These are phyloP conservation scores for Chaetomiaceae sp. DNA, from an alignment of 2,329 filamentous ascomycete genomes.

Conservation along the genomic window DNA sequence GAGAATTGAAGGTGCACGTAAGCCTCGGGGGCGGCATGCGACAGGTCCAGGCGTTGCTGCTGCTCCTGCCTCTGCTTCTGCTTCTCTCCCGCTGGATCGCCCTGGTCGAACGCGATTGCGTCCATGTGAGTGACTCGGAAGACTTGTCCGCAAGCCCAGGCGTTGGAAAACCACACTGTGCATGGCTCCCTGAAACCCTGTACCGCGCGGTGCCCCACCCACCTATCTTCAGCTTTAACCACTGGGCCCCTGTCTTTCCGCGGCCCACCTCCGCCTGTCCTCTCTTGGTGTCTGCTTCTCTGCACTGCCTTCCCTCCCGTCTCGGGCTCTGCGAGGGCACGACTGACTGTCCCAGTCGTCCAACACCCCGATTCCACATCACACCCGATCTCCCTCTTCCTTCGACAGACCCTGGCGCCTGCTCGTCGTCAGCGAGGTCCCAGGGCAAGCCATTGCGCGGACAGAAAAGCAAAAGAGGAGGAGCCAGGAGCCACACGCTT, in stretches of 20 bases:
- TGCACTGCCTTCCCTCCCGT: slow-evolving; percentile 10
- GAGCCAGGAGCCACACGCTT: neutral
- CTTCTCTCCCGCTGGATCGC: too few species aligned
- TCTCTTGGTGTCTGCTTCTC: slow-evolving; percentile 9
- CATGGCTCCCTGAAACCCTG: slow-evolving; percentile 22
- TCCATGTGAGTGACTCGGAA: too few species aligned
- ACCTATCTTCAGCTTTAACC: slow-evolving; percentile 23
- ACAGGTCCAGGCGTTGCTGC: slow-evolving; percentile 5
- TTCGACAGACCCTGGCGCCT: slow-evolving; percentile 12
- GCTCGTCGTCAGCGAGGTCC: slow-evolving; percentile 13
- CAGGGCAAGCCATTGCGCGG: slow-evolving; percentile 1
- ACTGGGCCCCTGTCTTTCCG: slow-evolving; percentile 14
- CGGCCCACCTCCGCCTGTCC: slow-evolving; percentile 15
- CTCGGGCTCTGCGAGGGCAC: slow-evolving; percentile 1
- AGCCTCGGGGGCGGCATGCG: too few species aligned
- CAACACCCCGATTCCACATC: slow-evolving; percentile 10
- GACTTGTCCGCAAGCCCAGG: too few species aligned
- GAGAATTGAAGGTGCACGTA: too few species aligned
- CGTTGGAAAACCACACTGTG: too few species aligned
- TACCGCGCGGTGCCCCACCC: slow-evolving; percentile 15
- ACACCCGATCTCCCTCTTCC: slow-evolving; percentile 7
- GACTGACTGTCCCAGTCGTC: slow-evolving; percentile 8
- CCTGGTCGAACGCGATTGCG: too few species aligned
- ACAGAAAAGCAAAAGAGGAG: neutral
- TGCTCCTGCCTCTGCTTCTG: too few species aligned